phyloP scores from a whole-genome alignment of 2,329 filamentous ascomycete species.

The Cercospora beticola region DNA sequence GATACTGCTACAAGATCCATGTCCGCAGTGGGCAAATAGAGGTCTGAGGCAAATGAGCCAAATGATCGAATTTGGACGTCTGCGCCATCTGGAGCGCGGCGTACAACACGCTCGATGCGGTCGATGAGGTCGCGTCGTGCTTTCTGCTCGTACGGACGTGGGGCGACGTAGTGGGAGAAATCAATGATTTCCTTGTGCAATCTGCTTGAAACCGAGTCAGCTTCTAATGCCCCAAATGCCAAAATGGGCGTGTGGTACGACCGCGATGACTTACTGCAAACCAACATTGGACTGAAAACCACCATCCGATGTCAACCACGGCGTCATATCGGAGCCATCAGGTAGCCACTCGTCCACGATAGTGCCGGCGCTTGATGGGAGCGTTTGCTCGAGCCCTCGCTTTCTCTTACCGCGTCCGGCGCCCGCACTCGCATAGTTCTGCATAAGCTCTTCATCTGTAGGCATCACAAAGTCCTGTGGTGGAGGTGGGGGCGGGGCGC shows the following conservation, averaged over 20 bases:
- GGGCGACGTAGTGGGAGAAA: slow-evolving; percentile 82
- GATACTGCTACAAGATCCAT: slow-evolving; percentile 89
- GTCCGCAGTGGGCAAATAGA: slow-evolving; percentile 75
- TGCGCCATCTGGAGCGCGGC: slow-evolving; percentile 32
- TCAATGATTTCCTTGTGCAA: slow-evolving; percentile 87
- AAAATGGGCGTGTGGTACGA: background rate
- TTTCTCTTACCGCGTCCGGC: slow-evolving; percentile 66
- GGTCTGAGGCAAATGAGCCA: slow-evolving; percentile 84
- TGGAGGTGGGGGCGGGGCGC: slow-evolving; percentile 18
- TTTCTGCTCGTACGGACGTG: slow-evolving; percentile 71
- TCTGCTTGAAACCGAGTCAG: slow-evolving; percentile 40
- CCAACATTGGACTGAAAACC: slow-evolving; percentile 25
- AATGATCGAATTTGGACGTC: slow-evolving; percentile 71
- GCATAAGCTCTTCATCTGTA: slow-evolving; percentile 26
- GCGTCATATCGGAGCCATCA: slow-evolving; percentile 49
- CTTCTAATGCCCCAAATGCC: background rate
- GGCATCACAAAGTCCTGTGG: slow-evolving; percentile 26
- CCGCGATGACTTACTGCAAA: slow-evolving; percentile 28
- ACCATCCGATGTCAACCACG: slow-evolving; percentile 63
- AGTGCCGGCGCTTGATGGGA: slow-evolving; percentile 30
- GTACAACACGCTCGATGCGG: slow-evolving; percentile 63
- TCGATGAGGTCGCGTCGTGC: slow-evolving; percentile 72
- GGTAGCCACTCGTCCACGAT: slow-evolving; percentile 48
- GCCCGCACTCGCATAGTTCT: slow-evolving; percentile 6
- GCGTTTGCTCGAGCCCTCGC: slow-evolving; percentile 39